Percentiles rank a stretch among this genome's conserved stretches.
phyloP scores from a whole-genome alignment of 371 early-diverging fungal species.

The Massospora cicadina region DNA sequence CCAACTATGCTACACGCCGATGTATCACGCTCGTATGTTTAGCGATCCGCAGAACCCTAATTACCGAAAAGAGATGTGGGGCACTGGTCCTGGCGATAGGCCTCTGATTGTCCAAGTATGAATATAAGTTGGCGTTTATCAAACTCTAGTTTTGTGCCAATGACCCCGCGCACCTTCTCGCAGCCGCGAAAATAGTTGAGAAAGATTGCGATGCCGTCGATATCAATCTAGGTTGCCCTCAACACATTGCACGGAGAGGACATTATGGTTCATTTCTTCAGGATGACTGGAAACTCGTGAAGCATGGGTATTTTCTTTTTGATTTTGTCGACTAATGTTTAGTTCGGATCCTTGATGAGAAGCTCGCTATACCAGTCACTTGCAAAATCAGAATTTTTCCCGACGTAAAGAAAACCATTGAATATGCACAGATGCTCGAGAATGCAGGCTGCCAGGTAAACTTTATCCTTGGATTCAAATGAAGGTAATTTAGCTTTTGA shows the following conservation, averaged over 20 bases:
- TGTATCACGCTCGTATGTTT: constrained; percentile 91
- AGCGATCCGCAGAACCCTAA: constrained; percentile 31
- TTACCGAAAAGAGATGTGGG: constrained; percentile 61
- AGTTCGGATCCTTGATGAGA: constrained; percentile 52
- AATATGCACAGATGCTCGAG: constrained; percentile 95
- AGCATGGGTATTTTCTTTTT: constrained; percentile 25
- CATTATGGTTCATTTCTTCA: constrained; percentile 92
- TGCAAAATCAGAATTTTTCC: constrained; percentile 95
- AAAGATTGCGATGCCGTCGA: constrained; percentile 90
- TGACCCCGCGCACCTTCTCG: constrained; percentile 68
- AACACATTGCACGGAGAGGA: constrained; percentile 88
- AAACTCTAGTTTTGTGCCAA: constrained; percentile 89
- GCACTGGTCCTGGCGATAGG: constrained; percentile 50
- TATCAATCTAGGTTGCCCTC: constrained; percentile 97
- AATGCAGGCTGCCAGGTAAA: constrained; percentile 66
- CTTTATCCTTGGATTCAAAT: background rate
- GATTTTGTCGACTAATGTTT: constrained; percentile 13
- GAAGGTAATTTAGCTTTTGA: constrained; percentile 35
- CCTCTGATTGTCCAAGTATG: constrained; percentile 82
- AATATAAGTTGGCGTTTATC: constrained; percentile 4
- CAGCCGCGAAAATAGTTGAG: constrained; percentile 72
- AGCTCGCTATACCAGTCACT: constrained; percentile 88
- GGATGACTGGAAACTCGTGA: constrained; percentile 90
- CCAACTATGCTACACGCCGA: constrained; percentile 93
- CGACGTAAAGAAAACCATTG: constrained; percentile 78